Evolutionary conservation across 2,329 filamentous ascomycete genomes (phyloP), one percentile per base, ranked within the genome.

Genomic region (Fusarium mundagurra): DNA sequence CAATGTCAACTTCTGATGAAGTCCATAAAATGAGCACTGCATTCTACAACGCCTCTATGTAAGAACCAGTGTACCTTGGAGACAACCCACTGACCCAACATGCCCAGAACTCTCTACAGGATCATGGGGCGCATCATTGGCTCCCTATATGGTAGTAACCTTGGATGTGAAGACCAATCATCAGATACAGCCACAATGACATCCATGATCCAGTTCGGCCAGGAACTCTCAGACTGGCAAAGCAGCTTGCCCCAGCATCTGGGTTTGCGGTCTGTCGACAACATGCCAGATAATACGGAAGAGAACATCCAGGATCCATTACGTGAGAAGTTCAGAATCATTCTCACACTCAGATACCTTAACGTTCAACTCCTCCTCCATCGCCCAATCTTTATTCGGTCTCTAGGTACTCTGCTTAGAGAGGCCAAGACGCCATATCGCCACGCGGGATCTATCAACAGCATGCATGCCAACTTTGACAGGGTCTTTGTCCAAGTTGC

Each of bases 21-120:
- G 29, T 47, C 2, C 59, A 64, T 6, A 31, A 54, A 3, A n/a
- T 61, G 8, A 75, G 73, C 39, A 61, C 63, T 5, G 47, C n/a
- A 10, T 75, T 75, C 11, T 75, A 71, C 13, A 75, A 63, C 16
- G 61, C 72, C 3, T 63, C 69, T 0, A 65, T 75, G 73, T 72
- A 29, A 61, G 69, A 24, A 2, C 2, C 1, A 11, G 0, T 1
- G 3, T 3, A 5, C 3, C 31, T 4, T 5, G 0, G 14, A 2
- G 6, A 0, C 20, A 5, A 63, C 2, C 8, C 20, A 14, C n/a
- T 51, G 4, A 51, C 17, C 12, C 44, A 9, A 24, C 31, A 5
- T n/a, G 22, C 18, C 10, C 17, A 75, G 73, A 38, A 31, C 48
- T 7, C 27, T 74, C 0, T 74, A 74, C 12, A 61, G 60, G 24